Evolutionary conservation across 129 eudicot genomes (phyloP).

Genomic region (Erigeron canadensis): DNA sequence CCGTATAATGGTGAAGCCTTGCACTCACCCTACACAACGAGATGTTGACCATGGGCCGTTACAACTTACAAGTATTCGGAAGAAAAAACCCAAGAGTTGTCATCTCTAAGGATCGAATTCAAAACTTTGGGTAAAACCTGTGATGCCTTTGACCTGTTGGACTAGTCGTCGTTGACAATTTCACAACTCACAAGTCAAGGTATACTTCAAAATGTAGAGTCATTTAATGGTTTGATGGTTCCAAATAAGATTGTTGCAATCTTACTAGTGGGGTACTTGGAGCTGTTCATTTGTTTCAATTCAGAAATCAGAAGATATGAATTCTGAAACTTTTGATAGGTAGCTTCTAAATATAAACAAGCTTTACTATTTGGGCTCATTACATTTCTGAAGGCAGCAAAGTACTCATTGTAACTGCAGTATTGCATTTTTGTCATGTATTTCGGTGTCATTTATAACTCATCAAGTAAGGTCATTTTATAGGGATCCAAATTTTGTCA

Average conservation of each 20-base stretch:
- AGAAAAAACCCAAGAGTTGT: too few relatives aligned
- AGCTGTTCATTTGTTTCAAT: slow-evolving; percentile 1
- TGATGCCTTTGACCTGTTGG: too few relatives aligned
- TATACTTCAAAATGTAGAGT: not conserved
- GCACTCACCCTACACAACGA: too few relatives aligned
- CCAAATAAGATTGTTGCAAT: slow-evolving; percentile 3
- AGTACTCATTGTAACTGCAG: slow-evolving; percentile 9
- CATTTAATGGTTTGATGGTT: not conserved
- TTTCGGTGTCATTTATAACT: not conserved
- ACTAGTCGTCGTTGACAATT: too few relatives aligned
- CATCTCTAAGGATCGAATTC: too few relatives aligned
- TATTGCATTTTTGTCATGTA: slow-evolving; percentile 29
- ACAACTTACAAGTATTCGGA: too few relatives aligned
- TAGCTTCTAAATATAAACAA: slow-evolving; percentile 9
- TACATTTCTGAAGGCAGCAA: slow-evolving; percentile 8
- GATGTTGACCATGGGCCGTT: too few relatives aligned
- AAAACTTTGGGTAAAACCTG: too few relatives aligned
- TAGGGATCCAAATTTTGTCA: slow-evolving; percentile 19
- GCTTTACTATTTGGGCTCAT: slow-evolving; percentile 15
- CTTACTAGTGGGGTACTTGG: slow-evolving; percentile 15
- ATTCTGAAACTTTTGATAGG: slow-evolving; percentile 7
- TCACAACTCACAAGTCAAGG: too few relatives aligned
- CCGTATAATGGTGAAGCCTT: too few relatives aligned
- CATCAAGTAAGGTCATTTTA: slow-evolving; percentile 7
- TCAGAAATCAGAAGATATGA: slow-evolving; percentile 19